Conservation (phyloP, 2,329 filamentous ascomycete species). For the Aspergillus persii region DNA sequence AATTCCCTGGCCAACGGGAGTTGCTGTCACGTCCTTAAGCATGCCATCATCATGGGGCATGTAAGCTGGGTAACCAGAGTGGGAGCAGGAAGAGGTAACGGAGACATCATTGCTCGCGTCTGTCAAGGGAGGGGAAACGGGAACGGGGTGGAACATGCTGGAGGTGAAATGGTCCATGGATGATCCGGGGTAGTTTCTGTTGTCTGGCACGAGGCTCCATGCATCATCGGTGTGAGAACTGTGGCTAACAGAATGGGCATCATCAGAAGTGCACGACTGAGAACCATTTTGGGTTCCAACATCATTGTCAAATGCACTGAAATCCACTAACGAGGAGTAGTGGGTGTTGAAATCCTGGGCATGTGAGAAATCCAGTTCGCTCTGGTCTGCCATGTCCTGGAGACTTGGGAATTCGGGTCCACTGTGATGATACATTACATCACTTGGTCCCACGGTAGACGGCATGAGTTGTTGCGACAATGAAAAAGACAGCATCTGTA, state of each 20-base stretch:
- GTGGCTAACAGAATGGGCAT: slow-evolving; percentile 37
- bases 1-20: slow-evolving; percentile 36
- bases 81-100: slow-evolving; percentile 40
- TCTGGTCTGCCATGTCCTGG: slow-evolving; percentile 36
- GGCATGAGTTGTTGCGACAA: slow-evolving; percentile 42
- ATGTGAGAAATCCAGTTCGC: slow-evolving; percentile 36
- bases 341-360: slow-evolving; percentile 36
- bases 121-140: slow-evolving; percentile 43
- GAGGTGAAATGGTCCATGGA: slow-evolving; percentile 36
- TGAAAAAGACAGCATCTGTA: slow-evolving; percentile 43
- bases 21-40: slow-evolving; percentile 35
- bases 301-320: slow-evolving; percentile 43
- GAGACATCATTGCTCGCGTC: slow-evolving; percentile 43
- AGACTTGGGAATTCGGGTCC: slow-evolving; percentile 39
- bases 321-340: slow-evolving; percentile 40
- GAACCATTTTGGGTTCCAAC: slow-evolving; percentile 30
- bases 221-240: slow-evolving; percentile 37
- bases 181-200: slow-evolving; percentile 33
- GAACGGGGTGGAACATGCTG: slow-evolving; percentile 37
- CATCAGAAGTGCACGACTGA: slow-evolving; percentile 36
- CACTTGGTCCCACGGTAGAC: slow-evolving; percentile 36
- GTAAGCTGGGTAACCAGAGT: slow-evolving; percentile 39
- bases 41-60: slow-evolving; percentile 38
- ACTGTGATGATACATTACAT: slow-evolving; percentile 38
- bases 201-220: slow-evolving; percentile 39